These are phyloP conservation scores for Eimeria falciformis DNA, from an alignment of 169 alveolate species.

Conservation along the genomic window DNA sequence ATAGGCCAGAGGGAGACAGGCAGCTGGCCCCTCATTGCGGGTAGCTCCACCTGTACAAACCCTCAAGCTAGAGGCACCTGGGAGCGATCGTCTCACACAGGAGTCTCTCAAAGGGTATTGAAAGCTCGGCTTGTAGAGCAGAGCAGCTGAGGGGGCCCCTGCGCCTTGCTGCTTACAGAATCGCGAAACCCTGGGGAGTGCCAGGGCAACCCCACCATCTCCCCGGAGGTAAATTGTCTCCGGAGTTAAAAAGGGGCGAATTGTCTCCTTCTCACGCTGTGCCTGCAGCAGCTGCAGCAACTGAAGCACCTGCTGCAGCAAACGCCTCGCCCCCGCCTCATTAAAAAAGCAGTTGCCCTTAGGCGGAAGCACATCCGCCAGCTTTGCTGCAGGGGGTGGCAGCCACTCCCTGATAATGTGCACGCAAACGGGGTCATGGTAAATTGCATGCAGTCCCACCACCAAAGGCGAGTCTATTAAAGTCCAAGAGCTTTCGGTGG, in stretches of 20 bases:
- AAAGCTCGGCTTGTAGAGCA: background rate
- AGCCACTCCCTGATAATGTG: constrained; percentile 10
- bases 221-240: background rate
- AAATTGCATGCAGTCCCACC: background rate
- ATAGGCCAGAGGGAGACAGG: background rate
- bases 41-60: background rate
- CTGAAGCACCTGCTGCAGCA: constrained; percentile 38
- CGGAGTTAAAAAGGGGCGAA: background rate
- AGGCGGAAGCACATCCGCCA: background rate
- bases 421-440: background rate
- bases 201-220: background rate
- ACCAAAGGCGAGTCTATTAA: background rate
- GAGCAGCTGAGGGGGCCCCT: background rate
- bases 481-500: background rate
- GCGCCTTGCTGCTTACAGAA: background rate
- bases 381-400: background rate
- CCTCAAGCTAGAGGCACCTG: background rate
- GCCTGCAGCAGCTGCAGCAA: background rate
- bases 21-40: background rate
- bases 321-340: background rate
- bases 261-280: background rate
- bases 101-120: background rate
- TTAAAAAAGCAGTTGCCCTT: background rate
- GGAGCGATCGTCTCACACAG: background rate
- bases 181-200: background rate